These are phyloP conservation scores for Rhizophora mangle DNA, from an alignment of 345 rosid species.

Conservation along the genomic window DNA sequence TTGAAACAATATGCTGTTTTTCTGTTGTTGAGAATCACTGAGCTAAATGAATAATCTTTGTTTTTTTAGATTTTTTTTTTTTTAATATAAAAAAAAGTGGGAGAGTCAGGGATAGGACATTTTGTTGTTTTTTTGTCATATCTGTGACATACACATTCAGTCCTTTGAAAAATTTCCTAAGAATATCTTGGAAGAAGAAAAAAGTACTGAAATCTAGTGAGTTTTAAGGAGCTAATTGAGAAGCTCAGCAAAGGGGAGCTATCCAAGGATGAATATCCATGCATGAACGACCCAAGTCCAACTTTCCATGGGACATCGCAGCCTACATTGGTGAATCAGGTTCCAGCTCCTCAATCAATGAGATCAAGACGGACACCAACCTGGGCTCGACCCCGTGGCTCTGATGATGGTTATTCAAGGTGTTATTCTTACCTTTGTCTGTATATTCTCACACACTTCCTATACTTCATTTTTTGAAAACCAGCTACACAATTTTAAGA, in stretches of 20 bases:
- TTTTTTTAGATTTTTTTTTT: too few species aligned
- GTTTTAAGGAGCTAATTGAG: slow-evolving; percentile 74
- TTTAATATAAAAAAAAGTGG: too few species aligned
- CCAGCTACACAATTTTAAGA: neutral
- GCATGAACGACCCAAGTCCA: slow-evolving; percentile 86
- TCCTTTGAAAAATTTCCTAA: neutral
- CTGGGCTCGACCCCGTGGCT: slow-evolving; percentile 40
- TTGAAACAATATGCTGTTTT: neutral
- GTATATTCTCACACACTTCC: neutral
- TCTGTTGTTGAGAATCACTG: neutral
- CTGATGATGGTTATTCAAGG: slow-evolving; percentile 95
- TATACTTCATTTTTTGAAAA: neutral
- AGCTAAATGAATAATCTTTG: neutral
- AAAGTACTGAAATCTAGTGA: neutral
- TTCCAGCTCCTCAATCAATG: slow-evolving; percentile 80
- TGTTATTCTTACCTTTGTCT: slow-evolving; percentile 11
- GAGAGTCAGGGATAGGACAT: too few species aligned
- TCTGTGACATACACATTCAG: neutral
- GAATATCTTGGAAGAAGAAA: neutral
- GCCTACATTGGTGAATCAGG: slow-evolving; percentile 34
- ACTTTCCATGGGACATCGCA: slow-evolving; percentile 63
- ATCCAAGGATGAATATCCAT: slow-evolving; percentile 83
- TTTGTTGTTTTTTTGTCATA: too few species aligned
- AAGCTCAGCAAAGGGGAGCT: slow-evolving; percentile 82
- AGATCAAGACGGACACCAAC: slow-evolving; percentile 90